Conservation (phyloP, 192 early-diverging fungal species). For the Jimgerdemannia lactiflua region DNA sequence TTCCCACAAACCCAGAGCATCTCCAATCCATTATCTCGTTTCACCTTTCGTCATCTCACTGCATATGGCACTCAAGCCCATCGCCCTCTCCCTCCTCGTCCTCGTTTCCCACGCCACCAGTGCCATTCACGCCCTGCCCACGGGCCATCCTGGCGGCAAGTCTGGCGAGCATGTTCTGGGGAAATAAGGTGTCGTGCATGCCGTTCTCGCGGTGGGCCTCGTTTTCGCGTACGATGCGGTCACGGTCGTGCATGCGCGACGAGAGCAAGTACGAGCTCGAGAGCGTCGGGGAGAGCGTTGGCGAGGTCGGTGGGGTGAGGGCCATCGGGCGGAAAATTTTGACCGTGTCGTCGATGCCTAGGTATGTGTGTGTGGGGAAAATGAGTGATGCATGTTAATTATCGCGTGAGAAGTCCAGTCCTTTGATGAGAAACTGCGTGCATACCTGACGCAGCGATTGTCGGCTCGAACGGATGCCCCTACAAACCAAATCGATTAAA, state of each 20-base stretch:
- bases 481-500: slow-evolving; percentile 11
- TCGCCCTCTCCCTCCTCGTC: background rate
- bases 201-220: background rate
- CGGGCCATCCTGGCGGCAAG: background rate
- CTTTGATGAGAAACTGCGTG: too few relatives aligned
- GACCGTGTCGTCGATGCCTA: slow-evolving; percentile 69
- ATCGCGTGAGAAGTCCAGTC: too few relatives aligned
- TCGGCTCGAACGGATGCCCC: slow-evolving; percentile 54
- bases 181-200: background rate
- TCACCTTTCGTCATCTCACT: slow-evolving; percentile 3
- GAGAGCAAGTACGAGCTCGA: too few relatives aligned
- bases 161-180: background rate
- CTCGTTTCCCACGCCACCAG: background rate
- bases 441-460: slow-evolving; percentile 44
- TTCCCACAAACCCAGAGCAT: too few relatives aligned
- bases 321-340: slow-evolving; percentile 62
- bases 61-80: background rate
- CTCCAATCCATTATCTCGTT: too few relatives aligned
- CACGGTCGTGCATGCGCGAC: background rate
- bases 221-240: background rate
- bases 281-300: background rate
- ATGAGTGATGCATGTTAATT: too few relatives aligned
- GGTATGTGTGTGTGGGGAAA: too few relatives aligned
- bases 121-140: background rate
- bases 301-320: background rate